Percentiles rank a stretch among this genome's conserved stretches.
Conservation (phyloP, 2,329 filamentous ascomycete species). For the Talaromyces sp. region DNA sequence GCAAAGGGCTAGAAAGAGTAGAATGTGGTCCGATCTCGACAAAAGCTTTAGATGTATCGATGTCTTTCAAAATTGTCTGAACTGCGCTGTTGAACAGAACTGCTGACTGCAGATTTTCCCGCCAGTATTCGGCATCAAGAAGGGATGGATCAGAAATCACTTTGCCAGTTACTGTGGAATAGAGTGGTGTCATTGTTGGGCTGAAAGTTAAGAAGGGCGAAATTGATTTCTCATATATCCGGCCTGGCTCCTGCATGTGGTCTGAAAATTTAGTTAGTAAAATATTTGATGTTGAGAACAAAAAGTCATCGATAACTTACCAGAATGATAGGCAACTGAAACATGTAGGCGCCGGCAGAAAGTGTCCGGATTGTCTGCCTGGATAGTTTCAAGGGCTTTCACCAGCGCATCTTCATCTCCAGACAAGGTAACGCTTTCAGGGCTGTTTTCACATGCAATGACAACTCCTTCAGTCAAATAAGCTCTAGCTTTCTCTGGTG, state of each 20-base stretch:
- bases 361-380: neutral
- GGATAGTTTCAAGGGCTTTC: constrained; percentile 13
- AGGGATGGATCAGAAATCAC: constrained; percentile 5
- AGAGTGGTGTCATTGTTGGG: neutral
- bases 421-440: constrained; percentile 29
- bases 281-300: constrained; percentile 4
- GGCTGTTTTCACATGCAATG: constrained; percentile 36
- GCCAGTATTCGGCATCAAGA: constrained; percentile 24
- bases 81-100: constrained; percentile 27
- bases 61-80: neutral
- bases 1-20: constrained; percentile 20
- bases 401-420: constrained; percentile 22
- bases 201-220: neutral
- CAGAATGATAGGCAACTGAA: constrained; percentile 24
- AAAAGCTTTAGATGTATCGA: constrained; percentile 3
- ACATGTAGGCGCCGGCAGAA: constrained; percentile 2
- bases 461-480: constrained; percentile 15
- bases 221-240: constrained; percentile 18
- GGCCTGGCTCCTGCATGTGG: constrained; percentile 31
- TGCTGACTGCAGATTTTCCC: constrained; percentile 26
- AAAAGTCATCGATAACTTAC: constrained; percentile 20
- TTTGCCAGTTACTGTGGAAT: constrained; percentile 18
- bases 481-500: constrained; percentile 14
- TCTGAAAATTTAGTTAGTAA: neutral
- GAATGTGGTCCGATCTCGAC: constrained; percentile 29